phyloP scores from a whole-genome alignment of 768 basidiomycete genomes.

The Strobilomyces confusus region DNA sequence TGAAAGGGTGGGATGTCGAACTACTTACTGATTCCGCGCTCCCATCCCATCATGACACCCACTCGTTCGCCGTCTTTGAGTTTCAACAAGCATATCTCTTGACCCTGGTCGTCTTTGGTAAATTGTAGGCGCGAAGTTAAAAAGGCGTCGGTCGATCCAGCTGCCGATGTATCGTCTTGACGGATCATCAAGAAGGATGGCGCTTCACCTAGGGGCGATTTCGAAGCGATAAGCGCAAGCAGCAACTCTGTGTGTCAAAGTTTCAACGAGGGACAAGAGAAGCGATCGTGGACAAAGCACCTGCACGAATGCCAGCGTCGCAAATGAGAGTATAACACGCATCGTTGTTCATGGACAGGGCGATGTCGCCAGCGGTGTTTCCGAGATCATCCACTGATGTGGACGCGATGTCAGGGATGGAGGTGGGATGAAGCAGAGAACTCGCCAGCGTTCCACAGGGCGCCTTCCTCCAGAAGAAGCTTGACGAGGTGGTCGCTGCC shows the following conservation, averaged over 20 bases:
- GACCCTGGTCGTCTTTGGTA: constrained; percentile 64
- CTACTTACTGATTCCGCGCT: constrained; percentile 66
- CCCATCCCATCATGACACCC: constrained; percentile 99
- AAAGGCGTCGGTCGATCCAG: constrained; percentile 64
- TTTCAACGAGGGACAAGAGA: constrained; percentile 5
- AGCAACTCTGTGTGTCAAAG: constrained; percentile 54
- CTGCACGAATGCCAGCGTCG: constrained; percentile 90
- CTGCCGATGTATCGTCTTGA: constrained; percentile 50
- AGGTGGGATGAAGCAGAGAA: neutral
- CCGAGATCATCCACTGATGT: constrained; percentile 66
- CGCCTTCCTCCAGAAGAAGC: constrained; percentile 73
- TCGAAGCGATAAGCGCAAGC: constrained; percentile 56
- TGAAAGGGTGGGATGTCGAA: neutral
- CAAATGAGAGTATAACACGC: constrained; percentile 73
- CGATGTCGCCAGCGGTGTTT: constrained; percentile 87
- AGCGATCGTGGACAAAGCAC: constrained; percentile 38
- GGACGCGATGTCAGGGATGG: neutral
- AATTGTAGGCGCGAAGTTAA: constrained; percentile 68
- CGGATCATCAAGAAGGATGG: constrained; percentile 40
- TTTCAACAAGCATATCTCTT: constrained; percentile 75
- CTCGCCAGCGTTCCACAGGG: constrained; percentile 86
- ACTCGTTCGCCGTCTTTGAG: constrained; percentile 66
- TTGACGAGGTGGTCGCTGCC: constrained; percentile 63
- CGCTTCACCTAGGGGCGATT: constrained; percentile 25
- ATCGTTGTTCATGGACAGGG: constrained; percentile 78